Conservation (phyloP, 805 yeast genomes). For the Nakazawaea wickerhamii region DNA sequence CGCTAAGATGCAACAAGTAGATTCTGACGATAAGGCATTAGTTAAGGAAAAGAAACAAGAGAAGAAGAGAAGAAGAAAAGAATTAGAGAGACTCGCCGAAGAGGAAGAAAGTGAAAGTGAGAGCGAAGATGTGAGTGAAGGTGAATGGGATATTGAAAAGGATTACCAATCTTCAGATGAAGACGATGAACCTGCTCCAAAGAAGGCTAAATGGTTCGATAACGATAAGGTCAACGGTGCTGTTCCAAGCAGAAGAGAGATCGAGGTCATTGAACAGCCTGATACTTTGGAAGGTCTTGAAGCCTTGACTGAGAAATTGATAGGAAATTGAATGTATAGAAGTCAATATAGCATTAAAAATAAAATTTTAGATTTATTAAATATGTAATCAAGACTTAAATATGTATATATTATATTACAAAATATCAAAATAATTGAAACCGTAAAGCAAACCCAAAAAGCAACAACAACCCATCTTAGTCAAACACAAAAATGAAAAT, state of each 20-base stretch:
- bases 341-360: not conserved
- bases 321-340: slow-evolving; percentile 19
- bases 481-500: not conserved
- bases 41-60: slow-evolving; percentile 78
- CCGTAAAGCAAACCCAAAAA: not conserved
- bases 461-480: not conserved
- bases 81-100: slow-evolving; percentile 51
- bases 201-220: slow-evolving; percentile 47
- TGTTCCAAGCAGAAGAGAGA: slow-evolving; percentile 24
- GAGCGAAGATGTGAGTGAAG: slow-evolving; percentile 18
- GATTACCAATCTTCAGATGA: slow-evolving; percentile 34
- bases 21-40: slow-evolving; percentile 67
- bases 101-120: slow-evolving; percentile 36
- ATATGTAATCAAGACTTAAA: too few relatives aligned
- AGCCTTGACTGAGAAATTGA: slow-evolving; percentile 62
- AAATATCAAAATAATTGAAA: too few relatives aligned
- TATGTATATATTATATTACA: too few relatives aligned
- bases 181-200: slow-evolving; percentile 23
- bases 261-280: slow-evolving; percentile 81
- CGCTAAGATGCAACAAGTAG: slow-evolving; percentile 64
- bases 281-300: slow-evolving; percentile 91
- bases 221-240: slow-evolving; percentile 23
- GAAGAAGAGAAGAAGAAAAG: slow-evolving; percentile 85
- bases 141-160: slow-evolving; percentile 35
- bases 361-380: too few relatives aligned